These are phyloP conservation scores for Colletotrichum salicis DNA, from an alignment of 2,329 filamentous ascomycete genomes.

Conservation along the genomic window DNA sequence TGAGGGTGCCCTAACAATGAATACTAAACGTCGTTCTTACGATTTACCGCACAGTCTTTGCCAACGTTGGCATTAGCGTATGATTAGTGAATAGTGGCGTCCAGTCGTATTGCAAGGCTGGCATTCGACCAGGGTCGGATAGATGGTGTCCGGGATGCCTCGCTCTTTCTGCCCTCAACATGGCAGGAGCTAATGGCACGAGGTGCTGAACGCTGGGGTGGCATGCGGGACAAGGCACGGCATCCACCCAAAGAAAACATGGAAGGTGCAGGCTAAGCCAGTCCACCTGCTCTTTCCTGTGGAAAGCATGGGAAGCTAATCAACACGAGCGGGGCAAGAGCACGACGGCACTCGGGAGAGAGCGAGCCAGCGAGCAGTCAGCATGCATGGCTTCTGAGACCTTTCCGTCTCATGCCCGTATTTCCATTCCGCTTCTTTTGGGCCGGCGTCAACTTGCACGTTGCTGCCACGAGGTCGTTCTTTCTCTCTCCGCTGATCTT, in stretches of 20 bases:
- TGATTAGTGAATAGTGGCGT: slow-evolving; percentile 18
- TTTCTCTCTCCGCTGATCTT: slow-evolving; percentile 8
- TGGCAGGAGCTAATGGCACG: not conserved
- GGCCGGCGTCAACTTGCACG: slow-evolving; percentile 15
- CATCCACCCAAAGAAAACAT: not conserved
- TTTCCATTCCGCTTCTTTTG: not conserved
- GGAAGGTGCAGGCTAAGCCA: no score
- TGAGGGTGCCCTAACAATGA: not conserved
- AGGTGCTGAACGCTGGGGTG: not conserved
- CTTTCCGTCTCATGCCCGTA: slow-evolving; percentile 1
- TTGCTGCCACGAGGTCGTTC: slow-evolving; percentile 28
- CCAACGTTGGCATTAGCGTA: slow-evolving; percentile 21
- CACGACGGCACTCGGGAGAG: no score
- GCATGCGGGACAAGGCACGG: slow-evolving; percentile 11
- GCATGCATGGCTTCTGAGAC: slow-evolving; percentile 9
- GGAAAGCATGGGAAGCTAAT: not conserved
- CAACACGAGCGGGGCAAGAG: not conserved
- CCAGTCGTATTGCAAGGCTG: slow-evolving; percentile 19
- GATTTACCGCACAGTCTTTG: not conserved
- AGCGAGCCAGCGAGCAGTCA: not conserved
- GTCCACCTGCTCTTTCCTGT: not conserved
- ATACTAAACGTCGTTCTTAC: not conserved
- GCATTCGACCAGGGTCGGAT: not conserved
- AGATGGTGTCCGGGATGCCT: not conserved
- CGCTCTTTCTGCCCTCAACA: not conserved